A percentile compares a stretch with the other conserved stretches of the same genome.
Evolutionary conservation across 2,329 filamentous ascomycete genomes (phyloP).

Genomic region (Pseudomassariella vexata): DNA sequence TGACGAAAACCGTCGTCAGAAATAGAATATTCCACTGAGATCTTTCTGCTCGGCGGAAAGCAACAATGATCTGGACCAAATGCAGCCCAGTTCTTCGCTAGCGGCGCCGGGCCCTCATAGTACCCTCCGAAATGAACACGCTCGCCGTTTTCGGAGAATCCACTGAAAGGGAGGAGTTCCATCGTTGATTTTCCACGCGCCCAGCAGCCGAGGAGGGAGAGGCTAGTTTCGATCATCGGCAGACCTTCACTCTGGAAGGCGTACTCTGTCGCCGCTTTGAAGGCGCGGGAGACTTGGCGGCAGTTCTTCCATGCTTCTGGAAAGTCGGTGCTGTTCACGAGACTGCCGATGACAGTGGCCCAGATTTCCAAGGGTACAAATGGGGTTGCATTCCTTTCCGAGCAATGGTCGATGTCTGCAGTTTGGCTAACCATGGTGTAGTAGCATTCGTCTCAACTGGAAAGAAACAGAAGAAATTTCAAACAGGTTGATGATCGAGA

Average conservation of each 20-base stretch:
- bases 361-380: slow-evolving; percentile 7
- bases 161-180: slow-evolving; percentile 3
- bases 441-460: too few species aligned
- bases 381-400: too few species aligned
- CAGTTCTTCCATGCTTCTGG: slow-evolving; percentile 5
- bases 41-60: neutral
- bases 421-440: too few species aligned
- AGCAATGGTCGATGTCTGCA: too few species aligned
- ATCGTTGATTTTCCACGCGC: neutral
- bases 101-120: neutral
- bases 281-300: slow-evolving; percentile 1
- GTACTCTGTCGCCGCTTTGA: slow-evolving; percentile 4
- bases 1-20: neutral
- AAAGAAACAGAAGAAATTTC: too few species aligned
- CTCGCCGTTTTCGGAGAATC: slow-evolving; percentile 4
- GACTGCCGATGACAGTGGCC: slow-evolving; percentile 1
- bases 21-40: neutral
- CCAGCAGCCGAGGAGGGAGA: slow-evolving; percentile 4
- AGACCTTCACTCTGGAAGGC: slow-evolving; percentile 5
- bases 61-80: neutral
- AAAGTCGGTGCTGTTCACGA: slow-evolving; percentile 7
- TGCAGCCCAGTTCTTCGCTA: neutral
- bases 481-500: too few species aligned
- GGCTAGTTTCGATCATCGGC: slow-evolving; percentile 2
- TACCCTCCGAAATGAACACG: slow-evolving; percentile 4